Evolutionary conservation across 2,329 filamentous ascomycete genomes (phyloP).

Genomic region (Dothidotthia symphoricarpi): DNA sequence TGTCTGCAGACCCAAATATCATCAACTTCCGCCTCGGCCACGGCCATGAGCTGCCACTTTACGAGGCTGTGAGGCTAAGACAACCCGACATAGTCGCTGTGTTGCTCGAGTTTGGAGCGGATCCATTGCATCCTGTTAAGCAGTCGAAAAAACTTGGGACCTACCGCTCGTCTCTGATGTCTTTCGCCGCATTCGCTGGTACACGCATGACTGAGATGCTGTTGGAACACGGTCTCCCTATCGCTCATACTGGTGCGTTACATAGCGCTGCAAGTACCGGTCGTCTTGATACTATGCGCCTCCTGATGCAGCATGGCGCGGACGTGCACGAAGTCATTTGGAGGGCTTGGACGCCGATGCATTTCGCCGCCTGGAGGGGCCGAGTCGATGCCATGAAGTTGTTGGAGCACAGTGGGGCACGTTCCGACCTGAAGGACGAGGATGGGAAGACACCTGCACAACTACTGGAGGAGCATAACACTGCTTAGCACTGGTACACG

Average conservation of each 20-base stretch:
- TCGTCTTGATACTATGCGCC: conserved; percentile 11
- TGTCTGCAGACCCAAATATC: conserved; percentile 12
- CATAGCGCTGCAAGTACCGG: conserved; percentile 9
- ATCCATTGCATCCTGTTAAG: conserved; percentile 10
- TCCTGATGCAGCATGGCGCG: conserved; percentile 13
- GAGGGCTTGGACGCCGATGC: conserved; percentile 9
- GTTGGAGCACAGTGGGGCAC: conserved; percentile 9
- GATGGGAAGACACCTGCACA: conserved; percentile 11
- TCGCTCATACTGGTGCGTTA: conserved; percentile 10
- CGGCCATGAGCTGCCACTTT: conserved; percentile 9
- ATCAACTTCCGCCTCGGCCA: conserved; percentile 8
- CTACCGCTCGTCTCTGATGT: conserved; percentile 11
- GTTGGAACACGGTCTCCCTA: conserved; percentile 6
- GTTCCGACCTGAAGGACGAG: conserved; percentile 5
- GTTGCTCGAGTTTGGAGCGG: conserved; percentile 14
- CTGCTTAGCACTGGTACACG: conserved; percentile 2
- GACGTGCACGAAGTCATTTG: conserved; percentile 9
- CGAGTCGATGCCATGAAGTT: conserved; percentile 10
- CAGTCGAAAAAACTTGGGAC: conserved; percentile 3
- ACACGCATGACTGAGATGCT: conserved; percentile 11
- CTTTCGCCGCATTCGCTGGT: conserved; percentile 7
- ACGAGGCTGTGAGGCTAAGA: conserved; percentile 12
- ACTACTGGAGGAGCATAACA: conserved; percentile 7
- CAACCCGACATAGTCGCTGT: conserved; percentile 8
- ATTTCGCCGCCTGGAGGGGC: conserved; percentile 9